Evolutionary conservation across 345 rosid species (phyloP).

Genomic region (Eucalyptus cladocalyx): DNA sequence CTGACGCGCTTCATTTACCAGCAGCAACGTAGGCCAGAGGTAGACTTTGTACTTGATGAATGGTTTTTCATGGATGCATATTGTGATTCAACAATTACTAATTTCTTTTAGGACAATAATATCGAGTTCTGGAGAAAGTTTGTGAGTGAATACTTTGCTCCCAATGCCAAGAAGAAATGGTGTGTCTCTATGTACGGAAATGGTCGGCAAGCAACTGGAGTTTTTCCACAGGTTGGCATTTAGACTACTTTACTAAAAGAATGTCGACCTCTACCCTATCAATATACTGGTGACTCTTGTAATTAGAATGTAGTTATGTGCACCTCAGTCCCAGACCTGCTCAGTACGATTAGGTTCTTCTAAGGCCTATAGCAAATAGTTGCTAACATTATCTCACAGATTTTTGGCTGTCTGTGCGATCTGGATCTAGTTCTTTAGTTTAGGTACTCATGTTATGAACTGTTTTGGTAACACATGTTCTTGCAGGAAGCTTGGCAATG

Average conservation of each 20-base stretch:
- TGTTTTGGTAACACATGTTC: neutral
- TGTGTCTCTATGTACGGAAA: conserved; percentile 99
- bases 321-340: neutral
- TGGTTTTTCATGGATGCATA: neutral
- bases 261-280: neutral
- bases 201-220: conserved; percentile 94
- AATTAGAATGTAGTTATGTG: neutral
- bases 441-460: neutral
- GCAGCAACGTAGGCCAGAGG: conserved; percentile 95
- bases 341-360: neutral
- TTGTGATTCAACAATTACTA: neutral
- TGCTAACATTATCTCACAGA: neutral
- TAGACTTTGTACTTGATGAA: conserved; percentile 16
- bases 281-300: neutral
- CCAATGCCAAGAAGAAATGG: conserved; percentile 93
- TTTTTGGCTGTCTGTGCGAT: neutral
- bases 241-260: neutral
- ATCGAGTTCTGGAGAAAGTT: conserved; percentile 98
- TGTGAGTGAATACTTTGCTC: conserved; percentile 88
- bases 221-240: conserved; percentile 74
- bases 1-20: conserved; percentile 83
- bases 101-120: conserved; percentile 69
- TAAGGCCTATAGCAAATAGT: neutral
- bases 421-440: neutral
- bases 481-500: conserved; percentile 98